Evolutionary conservation across 106 monocot genomes (phyloP).

Genomic region (Dactylorhiza incarnata): DNA sequence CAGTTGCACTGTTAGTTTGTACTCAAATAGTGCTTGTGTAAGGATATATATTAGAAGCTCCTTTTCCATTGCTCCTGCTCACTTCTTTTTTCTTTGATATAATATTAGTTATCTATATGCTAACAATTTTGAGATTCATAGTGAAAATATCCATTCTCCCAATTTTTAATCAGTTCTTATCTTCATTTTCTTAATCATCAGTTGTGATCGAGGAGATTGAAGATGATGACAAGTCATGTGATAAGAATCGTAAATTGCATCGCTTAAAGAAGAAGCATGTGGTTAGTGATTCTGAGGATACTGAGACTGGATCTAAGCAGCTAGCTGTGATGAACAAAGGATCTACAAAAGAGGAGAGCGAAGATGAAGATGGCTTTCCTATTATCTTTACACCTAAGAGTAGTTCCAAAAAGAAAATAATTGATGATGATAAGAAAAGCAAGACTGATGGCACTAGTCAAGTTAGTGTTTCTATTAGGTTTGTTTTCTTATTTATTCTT

Average conservation of each 20-base stretch:
- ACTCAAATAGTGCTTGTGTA: not conserved
- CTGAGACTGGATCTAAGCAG: conserved; percentile 23
- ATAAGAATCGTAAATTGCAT: conserved; percentile 19
- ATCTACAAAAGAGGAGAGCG: conserved; percentile 42
- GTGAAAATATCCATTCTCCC: too few species aligned
- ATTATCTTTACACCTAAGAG: conserved; percentile 19
- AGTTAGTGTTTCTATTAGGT: conserved; percentile 24
- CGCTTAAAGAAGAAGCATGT: conserved; percentile 39
- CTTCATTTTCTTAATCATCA: conserved; percentile 15
- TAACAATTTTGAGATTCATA: too few species aligned
- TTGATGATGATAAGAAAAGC: conserved; percentile 16
- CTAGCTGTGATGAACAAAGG: conserved; percentile 27
- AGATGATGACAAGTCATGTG: conserved; percentile 55
- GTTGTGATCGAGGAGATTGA: conserved; percentile 89
- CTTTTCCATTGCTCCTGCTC: too few species aligned
- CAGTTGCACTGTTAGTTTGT: not conserved
- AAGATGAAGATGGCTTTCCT: conserved; percentile 98
- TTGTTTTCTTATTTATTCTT: not conserved
- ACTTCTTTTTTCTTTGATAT: too few species aligned
- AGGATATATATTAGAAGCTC: too few species aligned
- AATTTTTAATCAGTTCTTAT: not conserved
- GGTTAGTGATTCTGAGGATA: conserved; percentile 43
- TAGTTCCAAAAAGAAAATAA: conserved; percentile 16
- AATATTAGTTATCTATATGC: too few species aligned
- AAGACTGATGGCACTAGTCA: conserved; percentile 15